phyloP scores from a whole-genome alignment of 768 basidiomycete species.

The Exidia glandulosa region DNA sequence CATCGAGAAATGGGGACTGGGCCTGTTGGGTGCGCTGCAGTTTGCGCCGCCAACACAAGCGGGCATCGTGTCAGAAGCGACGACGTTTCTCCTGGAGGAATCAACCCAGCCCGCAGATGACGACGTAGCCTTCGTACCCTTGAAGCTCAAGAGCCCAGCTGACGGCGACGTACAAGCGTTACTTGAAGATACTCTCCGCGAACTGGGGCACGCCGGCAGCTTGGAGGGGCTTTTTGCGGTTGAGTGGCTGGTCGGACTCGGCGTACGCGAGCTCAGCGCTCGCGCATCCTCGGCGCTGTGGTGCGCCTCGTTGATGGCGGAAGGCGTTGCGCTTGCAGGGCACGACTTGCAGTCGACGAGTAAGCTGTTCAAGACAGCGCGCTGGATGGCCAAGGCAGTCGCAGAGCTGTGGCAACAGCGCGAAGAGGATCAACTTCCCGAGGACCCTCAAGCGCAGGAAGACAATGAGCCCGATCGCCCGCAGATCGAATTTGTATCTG shows the following conservation, averaged over 20 bases:
- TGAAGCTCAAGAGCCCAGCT: neutral
- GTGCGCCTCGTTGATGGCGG: conserved; percentile 68
- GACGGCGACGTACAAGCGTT: neutral
- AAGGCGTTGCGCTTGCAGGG: conserved; percentile 48
- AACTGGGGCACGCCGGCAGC: conserved; percentile 57
- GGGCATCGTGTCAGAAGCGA: conserved; percentile 6
- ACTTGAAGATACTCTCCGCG: conserved; percentile 63
- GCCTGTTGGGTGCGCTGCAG: conserved; percentile 69
- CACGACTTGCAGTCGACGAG: conserved; percentile 21
- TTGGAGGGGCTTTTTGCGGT: conserved; percentile 64
- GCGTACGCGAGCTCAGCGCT: conserved; percentile 30
- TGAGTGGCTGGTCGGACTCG: conserved; percentile 67
- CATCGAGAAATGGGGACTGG: conserved; percentile 90
- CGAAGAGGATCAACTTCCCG: conserved; percentile 20
- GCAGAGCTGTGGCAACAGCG: conserved; percentile 61
- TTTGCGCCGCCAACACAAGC: conserved; percentile 39
- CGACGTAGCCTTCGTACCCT: neutral
- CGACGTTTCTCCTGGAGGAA: neutral
- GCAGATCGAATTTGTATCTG: conserved; percentile 19
- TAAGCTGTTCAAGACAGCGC: conserved; percentile 51
- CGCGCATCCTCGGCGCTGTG: conserved; percentile 65
- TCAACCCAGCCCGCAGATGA: neutral
- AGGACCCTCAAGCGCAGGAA: conserved; percentile 10
- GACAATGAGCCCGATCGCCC: conserved; percentile 9
- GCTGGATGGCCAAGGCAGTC: conserved; percentile 49